Evolutionary conservation across 176 grass and related monocot genomes (phyloP).

Genomic region (Triticum dicoccoides): DNA sequence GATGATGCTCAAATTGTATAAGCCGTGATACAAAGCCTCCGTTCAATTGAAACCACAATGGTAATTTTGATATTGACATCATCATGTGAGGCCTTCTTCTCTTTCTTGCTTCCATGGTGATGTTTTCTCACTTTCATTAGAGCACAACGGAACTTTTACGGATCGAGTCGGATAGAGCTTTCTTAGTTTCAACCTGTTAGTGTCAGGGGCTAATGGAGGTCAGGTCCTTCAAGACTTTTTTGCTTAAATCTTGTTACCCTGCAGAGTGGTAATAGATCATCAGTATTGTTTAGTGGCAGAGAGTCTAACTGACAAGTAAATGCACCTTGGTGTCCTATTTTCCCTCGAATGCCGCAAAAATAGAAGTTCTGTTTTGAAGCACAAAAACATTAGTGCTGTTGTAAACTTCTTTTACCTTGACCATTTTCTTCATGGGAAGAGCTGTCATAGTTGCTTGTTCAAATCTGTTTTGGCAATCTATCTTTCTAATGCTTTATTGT

Average conservation of each 20-base stretch:
- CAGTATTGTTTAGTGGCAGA: neutral
- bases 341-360: constrained; percentile 14
- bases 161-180: neutral
- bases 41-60: constrained; percentile 20
- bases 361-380: constrained; percentile 3
- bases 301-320: constrained; percentile 17
- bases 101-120: constrained; percentile 24
- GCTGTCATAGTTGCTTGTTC: constrained; percentile 3
- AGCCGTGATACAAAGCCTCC: neutral
- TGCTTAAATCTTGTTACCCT: neutral
- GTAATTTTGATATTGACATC: constrained; percentile 16
- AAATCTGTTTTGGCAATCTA: neutral
- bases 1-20: neutral
- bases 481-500: constrained; percentile 7
- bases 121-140: neutral
- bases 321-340: neutral
- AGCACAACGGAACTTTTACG: neutral
- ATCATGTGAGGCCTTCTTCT: constrained; percentile 13
- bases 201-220: constrained; percentile 7
- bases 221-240: neutral
- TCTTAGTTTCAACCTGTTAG: constrained; percentile 10
- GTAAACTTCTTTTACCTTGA: constrained; percentile 10
- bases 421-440: neutral
- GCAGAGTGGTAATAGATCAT: neutral
- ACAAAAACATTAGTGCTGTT: neutral